These are phyloP conservation scores for Nicotiana undulata DNA, from an alignment of 257 asterid species.

Conservation along the genomic window DNA sequence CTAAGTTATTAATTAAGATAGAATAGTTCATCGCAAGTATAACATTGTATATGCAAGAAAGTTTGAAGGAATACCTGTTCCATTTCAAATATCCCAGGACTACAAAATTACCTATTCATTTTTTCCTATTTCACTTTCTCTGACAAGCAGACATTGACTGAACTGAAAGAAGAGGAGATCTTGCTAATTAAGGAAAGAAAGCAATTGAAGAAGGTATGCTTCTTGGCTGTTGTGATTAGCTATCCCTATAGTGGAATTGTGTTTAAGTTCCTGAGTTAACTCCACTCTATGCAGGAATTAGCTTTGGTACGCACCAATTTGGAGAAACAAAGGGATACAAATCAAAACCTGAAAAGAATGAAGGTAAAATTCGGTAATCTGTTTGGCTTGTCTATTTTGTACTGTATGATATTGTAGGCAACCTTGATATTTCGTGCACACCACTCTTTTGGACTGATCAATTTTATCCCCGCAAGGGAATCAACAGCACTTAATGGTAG, in stretches of 20 bases:
- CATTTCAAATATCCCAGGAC: background rate
- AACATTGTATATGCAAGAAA: background rate
- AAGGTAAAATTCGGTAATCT: conserved; percentile 1
- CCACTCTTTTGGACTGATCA: background rate
- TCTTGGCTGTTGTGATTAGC: background rate
- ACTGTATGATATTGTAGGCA: background rate
- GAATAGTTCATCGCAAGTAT: background rate
- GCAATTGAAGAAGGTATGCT: conserved; percentile 49
- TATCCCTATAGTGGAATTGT: background rate
- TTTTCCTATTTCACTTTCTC: background rate
- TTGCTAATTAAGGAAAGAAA: conserved; percentile 45
- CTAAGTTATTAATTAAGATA: background rate
- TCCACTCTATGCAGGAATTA: conserved; percentile 7
- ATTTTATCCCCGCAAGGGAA: background rate
- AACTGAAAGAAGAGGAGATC: conserved; percentile 52
- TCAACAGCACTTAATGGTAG: background rate
- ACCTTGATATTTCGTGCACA: background rate
- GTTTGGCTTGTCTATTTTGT: background rate
- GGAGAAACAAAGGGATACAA: conserved; percentile 12
- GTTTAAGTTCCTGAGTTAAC: background rate
- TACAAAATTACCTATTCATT: background rate
- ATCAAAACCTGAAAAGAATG: conserved; percentile 13
- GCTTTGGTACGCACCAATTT: background rate
- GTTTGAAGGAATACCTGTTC: background rate
- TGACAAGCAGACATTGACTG: conserved; percentile 39